These are phyloP conservation scores for Cyclotella choctawhatcheeana DNA, from an alignment of 108 stramenopile species.

Conservation along the genomic window DNA sequence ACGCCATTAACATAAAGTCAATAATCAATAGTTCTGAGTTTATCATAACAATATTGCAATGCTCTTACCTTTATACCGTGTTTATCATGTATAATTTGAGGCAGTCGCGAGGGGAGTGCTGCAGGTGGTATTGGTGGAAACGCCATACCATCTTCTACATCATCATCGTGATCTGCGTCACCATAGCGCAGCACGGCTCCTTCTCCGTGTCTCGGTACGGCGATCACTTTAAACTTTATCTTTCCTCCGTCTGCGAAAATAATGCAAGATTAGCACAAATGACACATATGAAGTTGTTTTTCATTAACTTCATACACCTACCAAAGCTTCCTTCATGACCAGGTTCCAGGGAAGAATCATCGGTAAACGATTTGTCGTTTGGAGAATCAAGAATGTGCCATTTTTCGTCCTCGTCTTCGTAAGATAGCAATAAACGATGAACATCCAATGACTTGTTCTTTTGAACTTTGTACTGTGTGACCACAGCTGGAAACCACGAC, in stretches of 20 bases:
- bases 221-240: slow-evolving; percentile 72
- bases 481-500: slow-evolving; percentile 78
- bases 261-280: not conserved
- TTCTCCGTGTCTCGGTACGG: slow-evolving; percentile 67
- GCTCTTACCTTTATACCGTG: slow-evolving; percentile 63
- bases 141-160: slow-evolving; percentile 66
- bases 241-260: slow-evolving; percentile 26
- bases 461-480: slow-evolving; percentile 65
- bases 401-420: slow-evolving; percentile 82
- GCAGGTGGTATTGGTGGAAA: slow-evolving; percentile 84
- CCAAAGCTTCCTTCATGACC: slow-evolving; percentile 81
- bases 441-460: slow-evolving; percentile 30
- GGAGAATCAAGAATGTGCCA: slow-evolving; percentile 74
- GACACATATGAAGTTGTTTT: not conserved
- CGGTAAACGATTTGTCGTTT: slow-evolving; percentile 28
- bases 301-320: slow-evolving; percentile 13
- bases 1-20: too few relatives aligned
- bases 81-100: slow-evolving; percentile 65
- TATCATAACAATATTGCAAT: too few relatives aligned
- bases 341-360: slow-evolving; percentile 31
- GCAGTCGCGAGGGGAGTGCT: slow-evolving; percentile 59
- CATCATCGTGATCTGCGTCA: slow-evolving; percentile 73
- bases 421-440: slow-evolving; percentile 60
- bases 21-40: too few relatives aligned
- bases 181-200: slow-evolving; percentile 68